phyloP scores from a whole-genome alignment of 2,329 filamentous ascomycete genomes.

The Nannizziopsis arthrosporioides region DNA sequence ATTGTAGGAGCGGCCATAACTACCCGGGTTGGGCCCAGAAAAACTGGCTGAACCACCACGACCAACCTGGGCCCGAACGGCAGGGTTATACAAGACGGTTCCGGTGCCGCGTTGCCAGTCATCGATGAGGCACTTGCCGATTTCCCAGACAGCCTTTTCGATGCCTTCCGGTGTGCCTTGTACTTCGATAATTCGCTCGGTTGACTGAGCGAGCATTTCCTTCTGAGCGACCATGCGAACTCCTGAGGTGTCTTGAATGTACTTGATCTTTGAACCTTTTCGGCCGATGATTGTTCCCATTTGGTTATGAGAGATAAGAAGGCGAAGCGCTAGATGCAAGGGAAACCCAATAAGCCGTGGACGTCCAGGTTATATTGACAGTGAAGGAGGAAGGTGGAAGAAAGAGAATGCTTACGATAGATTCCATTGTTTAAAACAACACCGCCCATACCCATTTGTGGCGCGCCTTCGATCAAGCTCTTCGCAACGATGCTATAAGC shows the following conservation, averaged over 20 bases:
- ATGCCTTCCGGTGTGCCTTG: conserved; percentile 92
- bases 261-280: conserved; percentile 96
- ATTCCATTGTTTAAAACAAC: conserved; percentile 77
- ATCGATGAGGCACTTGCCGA: conserved; percentile 94
- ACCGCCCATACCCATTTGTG: conserved; percentile 91
- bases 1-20: conserved; percentile 58
- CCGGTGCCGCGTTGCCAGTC: conserved; percentile 96
- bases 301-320: conserved; percentile 98
- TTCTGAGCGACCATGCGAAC: conserved; percentile 99
- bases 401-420: conserved; percentile 59
- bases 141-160: conserved; percentile 94
- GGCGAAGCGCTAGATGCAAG: conserved; percentile 67
- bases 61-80: conserved; percentile 67
- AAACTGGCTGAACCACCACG: conserved; percentile 42
- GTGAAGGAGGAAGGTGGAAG: background rate
- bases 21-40: conserved; percentile 29
- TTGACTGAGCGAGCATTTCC: conserved; percentile 98
- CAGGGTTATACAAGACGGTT: conserved; percentile 94
- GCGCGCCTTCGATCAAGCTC: conserved; percentile 81
- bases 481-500: conserved; percentile 91
- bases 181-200: conserved; percentile 93
- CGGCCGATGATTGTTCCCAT: conserved; percentile 99
- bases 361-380: conserved; percentile 3
- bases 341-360: conserved; percentile 14
- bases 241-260: conserved; percentile 92